phyloP scores from a whole-genome alignment of 2,329 filamentous ascomycete species.

The Reticulascus tulasneorum region DNA sequence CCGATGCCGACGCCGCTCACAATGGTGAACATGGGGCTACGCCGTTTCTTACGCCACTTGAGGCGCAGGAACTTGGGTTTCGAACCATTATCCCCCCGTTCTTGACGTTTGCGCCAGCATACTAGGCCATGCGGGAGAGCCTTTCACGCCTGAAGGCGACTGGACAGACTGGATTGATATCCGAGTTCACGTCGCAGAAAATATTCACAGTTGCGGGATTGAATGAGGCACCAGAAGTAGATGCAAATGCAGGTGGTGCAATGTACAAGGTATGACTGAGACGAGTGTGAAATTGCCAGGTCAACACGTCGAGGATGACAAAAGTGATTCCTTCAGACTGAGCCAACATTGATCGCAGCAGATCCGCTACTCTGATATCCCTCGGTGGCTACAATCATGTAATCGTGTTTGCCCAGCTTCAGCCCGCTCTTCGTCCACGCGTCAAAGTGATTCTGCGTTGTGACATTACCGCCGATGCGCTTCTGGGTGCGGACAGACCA shows the following conservation, averaged over 20 bases:
- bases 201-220: slow-evolving; percentile 51
- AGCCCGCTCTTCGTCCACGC: slow-evolving; percentile 45
- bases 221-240: slow-evolving; percentile 45
- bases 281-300: no score
- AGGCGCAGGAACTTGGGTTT: slow-evolving; percentile 54
- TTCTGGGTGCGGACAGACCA: slow-evolving; percentile 46
- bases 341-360: slow-evolving; percentile 35
- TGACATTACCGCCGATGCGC: slow-evolving; percentile 47
- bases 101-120: slow-evolving; percentile 42
- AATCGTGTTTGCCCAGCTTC: slow-evolving; percentile 44
- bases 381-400: slow-evolving; percentile 51
- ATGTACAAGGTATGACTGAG: no score
- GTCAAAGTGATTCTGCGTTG: slow-evolving; percentile 46
- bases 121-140: slow-evolving; percentile 34
- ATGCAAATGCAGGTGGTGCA: slow-evolving; percentile 20
- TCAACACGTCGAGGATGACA: no score
- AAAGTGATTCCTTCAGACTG: no score
- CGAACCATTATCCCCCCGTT: slow-evolving; percentile 56
- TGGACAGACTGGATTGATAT: slow-evolving; percentile 32
- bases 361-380: slow-evolving; percentile 47
- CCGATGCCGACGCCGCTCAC: slow-evolving; percentile 52
- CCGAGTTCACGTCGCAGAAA: slow-evolving; percentile 40
- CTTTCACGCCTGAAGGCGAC: slow-evolving; percentile 31
- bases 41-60: slow-evolving; percentile 46
- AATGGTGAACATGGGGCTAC: slow-evolving; percentile 54